These are phyloP conservation scores for Raffaelea deltoideospora DNA, from an alignment of 2,329 filamentous ascomycete genomes.

Conservation along the genomic window DNA sequence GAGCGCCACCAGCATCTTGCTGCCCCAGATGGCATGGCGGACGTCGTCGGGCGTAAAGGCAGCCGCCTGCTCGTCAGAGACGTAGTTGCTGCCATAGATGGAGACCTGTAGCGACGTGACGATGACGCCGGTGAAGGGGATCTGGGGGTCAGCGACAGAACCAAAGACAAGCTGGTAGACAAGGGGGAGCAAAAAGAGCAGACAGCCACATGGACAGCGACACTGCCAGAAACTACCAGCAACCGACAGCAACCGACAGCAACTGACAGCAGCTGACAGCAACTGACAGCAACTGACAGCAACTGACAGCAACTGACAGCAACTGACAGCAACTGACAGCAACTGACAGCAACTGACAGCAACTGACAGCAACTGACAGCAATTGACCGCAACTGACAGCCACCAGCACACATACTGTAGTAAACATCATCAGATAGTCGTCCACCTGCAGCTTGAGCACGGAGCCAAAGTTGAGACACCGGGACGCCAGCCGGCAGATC, in stretches of 20 bases:
- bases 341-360: too few relatives aligned
- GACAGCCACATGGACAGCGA: too few relatives aligned
- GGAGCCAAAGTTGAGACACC: constrained; percentile 25
- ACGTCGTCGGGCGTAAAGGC: constrained; percentile 29
- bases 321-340: too few relatives aligned
- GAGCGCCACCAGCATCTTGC: constrained; percentile 36
- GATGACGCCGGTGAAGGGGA: constrained; percentile 25
- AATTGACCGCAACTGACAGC: background rate
- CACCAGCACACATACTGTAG: constrained; percentile 18
- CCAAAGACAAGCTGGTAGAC: too few relatives aligned
- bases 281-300: too few relatives aligned
- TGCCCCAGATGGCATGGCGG: constrained; percentile 29
- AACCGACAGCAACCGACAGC: too few relatives aligned
- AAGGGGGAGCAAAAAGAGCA: too few relatives aligned
- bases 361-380: too few relatives aligned
- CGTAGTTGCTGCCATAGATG: constrained; percentile 28
- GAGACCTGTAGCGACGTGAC: constrained; percentile 26
- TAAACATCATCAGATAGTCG: constrained; percentile 41
- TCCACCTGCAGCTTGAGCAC: constrained; percentile 34
- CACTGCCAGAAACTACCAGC: too few relatives aligned
- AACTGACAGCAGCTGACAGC: too few relatives aligned
- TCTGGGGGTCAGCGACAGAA: constrained; percentile 4
- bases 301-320: too few relatives aligned
- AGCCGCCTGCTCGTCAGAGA: constrained; percentile 18
- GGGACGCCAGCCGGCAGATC: constrained; percentile 11